Percentiles rank a stretch among this genome's conserved stretches.
Evolutionary conservation across 1,284 basidiomycete genomes (phyloP).

Genomic region (Microbotryum lychnidis-dioicae): DNA sequence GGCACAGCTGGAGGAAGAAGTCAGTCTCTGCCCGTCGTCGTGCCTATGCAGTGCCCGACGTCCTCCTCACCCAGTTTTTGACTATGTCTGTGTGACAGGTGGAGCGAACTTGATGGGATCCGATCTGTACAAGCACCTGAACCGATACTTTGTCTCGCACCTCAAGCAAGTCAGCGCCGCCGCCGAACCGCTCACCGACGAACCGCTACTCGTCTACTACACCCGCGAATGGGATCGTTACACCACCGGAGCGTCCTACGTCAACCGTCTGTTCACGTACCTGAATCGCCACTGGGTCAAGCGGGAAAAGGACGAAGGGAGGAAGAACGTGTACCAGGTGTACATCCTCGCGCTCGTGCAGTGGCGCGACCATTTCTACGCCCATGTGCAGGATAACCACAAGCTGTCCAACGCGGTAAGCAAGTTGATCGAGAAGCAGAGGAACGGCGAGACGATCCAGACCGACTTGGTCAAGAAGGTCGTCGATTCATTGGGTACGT

Average conservation of each 20-base stretch:
- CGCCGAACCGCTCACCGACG: constrained; percentile 72
- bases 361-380: constrained; percentile 91
- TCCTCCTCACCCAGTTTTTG: background rate
- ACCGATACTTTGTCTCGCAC: constrained; percentile 72
- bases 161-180: constrained; percentile 60
- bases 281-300: constrained; percentile 99
- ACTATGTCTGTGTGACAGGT: constrained; percentile 45
- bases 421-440: constrained; percentile 80
- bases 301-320: constrained; percentile 93
- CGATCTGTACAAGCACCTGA: constrained; percentile 84
- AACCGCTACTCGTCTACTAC: constrained; percentile 83
- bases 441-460: constrained; percentile 91
- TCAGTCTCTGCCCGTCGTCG: constrained; percentile 18
- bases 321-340: constrained; percentile 88
- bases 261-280: constrained; percentile 92
- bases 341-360: constrained; percentile 94
- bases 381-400: constrained; percentile 65
- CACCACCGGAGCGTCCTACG: constrained; percentile 91
- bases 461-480: constrained; percentile 90
- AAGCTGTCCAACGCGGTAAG: constrained; percentile 84
- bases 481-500: constrained; percentile 75
- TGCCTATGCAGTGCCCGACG: background rate
- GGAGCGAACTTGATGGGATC: constrained; percentile 93
- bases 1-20: constrained; percentile 26
- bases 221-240: constrained; percentile 91